These are phyloP conservation scores for Cladochytrium replicatum DNA, from an alignment of 192 early-diverging fungal species.

Conservation along the genomic window DNA sequence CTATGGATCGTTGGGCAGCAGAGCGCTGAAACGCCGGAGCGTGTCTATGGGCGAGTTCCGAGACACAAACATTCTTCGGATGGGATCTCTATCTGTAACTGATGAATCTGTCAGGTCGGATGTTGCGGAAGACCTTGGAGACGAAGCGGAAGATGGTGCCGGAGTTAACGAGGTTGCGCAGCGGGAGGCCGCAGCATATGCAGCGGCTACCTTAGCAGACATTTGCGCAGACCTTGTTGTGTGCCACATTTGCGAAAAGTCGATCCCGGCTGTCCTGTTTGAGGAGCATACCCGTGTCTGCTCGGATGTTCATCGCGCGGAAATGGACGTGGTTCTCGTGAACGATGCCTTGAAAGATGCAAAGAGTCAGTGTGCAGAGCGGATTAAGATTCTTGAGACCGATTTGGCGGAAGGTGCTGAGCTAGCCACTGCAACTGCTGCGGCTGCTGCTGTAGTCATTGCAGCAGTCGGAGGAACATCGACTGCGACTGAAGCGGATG, in stretches of 20 bases:
- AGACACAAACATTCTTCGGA: too few relatives aligned
- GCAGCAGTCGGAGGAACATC: too few relatives aligned
- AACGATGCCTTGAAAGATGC: constrained; percentile 62
- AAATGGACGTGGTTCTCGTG: constrained; percentile 64
- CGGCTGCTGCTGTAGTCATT: too few relatives aligned
- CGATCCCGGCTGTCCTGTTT: constrained; percentile 59
- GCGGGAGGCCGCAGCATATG: constrained; percentile 6
- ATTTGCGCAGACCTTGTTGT: constrained; percentile 35
- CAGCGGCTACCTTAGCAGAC: not conserved
- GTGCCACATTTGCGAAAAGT: constrained; percentile 71
- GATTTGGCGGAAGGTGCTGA: constrained; percentile 9
- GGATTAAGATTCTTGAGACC: constrained; percentile 20
- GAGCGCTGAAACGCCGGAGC: too few relatives aligned
- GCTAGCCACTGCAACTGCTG: too few relatives aligned
- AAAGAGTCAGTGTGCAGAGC: constrained; percentile 31
- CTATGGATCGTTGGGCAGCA: too few relatives aligned
- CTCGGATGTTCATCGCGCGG: constrained; percentile 61
- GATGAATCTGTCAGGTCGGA: not conserved
- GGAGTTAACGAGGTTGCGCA: not conserved
- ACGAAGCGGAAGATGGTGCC: constrained; percentile 4
- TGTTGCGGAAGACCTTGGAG: not conserved
- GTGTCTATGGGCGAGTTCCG: too few relatives aligned
- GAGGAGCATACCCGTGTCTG: constrained; percentile 62
- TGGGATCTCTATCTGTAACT: too few relatives aligned
- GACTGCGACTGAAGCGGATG: too few relatives aligned